phyloP scores from a whole-genome alignment of 768 basidiomycete species.

The Infundibulicybe gibba region DNA sequence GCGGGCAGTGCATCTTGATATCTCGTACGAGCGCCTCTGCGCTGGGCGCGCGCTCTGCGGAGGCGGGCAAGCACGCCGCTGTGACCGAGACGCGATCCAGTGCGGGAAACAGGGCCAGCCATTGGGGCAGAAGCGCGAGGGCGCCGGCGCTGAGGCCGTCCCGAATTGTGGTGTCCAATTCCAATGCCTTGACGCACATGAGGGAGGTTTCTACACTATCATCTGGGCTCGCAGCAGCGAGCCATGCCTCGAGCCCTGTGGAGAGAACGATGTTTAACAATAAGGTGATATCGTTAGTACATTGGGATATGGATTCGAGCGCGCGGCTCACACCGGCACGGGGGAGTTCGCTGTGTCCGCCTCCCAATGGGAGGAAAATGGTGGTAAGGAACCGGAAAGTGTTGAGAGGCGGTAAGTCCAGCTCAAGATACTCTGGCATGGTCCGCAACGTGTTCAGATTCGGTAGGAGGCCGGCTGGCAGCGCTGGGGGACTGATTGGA shows the following conservation, averaged over 20 bases:
- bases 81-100: no score
- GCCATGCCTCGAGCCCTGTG: conserved; percentile 1
- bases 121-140: no score
- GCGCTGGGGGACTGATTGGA: neutral
- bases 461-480: neutral
- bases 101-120: no score
- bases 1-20: no score
- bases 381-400: neutral
- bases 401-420: neutral
- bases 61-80: no score
- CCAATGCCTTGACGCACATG: no score
- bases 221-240: neutral
- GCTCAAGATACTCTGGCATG: conserved; percentile 1
- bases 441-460: neutral
- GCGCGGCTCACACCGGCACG: neutral
- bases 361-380: neutral
- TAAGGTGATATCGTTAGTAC: neutral
- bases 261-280: neutral
- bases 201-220: no score
- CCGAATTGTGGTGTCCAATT: no score
- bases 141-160: no score
- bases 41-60: no score
- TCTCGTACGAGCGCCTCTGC: no score
- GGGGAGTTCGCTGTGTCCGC: neutral
- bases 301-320: neutral